Conservation (phyloP, 805 yeast genomes). For the Suhomyces tanzawaensis region DNA sequence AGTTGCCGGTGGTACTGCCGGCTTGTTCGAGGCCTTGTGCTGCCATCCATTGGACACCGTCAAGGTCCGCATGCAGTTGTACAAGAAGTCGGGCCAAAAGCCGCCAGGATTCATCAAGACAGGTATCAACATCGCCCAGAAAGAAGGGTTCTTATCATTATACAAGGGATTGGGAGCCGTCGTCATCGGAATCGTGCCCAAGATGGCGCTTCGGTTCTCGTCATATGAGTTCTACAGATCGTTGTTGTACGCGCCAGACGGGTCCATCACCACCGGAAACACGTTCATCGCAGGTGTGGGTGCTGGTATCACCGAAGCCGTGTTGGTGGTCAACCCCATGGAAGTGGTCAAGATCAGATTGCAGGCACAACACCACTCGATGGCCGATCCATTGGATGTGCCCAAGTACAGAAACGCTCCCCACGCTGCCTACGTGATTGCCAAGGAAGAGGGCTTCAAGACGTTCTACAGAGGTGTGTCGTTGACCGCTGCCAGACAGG, state of each 20-base stretch:
- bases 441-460: conserved; percentile 85
- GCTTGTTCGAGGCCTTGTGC: conserved; percentile 93
- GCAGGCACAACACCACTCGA: conserved; percentile 91
- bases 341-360: conserved; percentile 95
- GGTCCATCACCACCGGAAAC: conserved; percentile 65
- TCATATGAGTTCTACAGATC: conserved; percentile 88
- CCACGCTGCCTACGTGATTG: conserved; percentile 81
- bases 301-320: conserved; percentile 97
- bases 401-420: conserved; percentile 92
- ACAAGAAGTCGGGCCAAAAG: conserved; percentile 66
- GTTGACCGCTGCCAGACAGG: conserved; percentile 96
- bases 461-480: conserved; percentile 93
- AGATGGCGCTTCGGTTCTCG: conserved; percentile 96
- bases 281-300: conserved; percentile 93
- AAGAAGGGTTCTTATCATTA: conserved; percentile 81
- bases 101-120: conserved; percentile 86
- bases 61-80: conserved; percentile 95
- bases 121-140: conserved; percentile 70
- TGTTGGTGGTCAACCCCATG: conserved; percentile 92
- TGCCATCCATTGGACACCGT: conserved; percentile 98
- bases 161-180: conserved; percentile 98
- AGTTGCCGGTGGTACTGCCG: conserved; percentile 96
- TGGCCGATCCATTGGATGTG: conserved; percentile 75
- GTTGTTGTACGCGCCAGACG: conserved; percentile 59
- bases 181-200: conserved; percentile 94